phyloP scores from a whole-genome alignment of 2,329 filamentous ascomycete genomes.

The Hypoxylon sp. region DNA sequence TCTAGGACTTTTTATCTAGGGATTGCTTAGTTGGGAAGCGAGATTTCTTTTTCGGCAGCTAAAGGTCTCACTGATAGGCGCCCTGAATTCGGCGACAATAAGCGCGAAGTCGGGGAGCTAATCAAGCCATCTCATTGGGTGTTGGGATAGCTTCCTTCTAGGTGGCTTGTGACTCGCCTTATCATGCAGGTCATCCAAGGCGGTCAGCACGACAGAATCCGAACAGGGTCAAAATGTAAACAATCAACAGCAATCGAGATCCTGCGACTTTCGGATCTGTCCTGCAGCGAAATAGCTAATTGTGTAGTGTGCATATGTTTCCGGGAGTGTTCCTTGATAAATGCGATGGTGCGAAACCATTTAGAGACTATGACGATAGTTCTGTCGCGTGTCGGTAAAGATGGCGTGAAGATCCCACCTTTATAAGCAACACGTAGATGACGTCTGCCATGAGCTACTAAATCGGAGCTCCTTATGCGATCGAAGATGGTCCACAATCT shows the following conservation, averaged over 20 bases:
- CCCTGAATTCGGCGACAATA: slow-evolving; percentile 40
- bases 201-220: slow-evolving; percentile 40
- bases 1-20: slow-evolving; percentile 27
- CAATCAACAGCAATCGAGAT: slow-evolving; percentile 46
- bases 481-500: slow-evolving; percentile 44
- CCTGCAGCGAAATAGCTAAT: slow-evolving; percentile 20
- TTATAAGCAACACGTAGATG: slow-evolving; percentile 44
- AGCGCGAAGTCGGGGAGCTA: slow-evolving; percentile 27
- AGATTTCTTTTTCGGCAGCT: slow-evolving; percentile 38
- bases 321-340: slow-evolving; percentile 20
- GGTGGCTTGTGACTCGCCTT: slow-evolving; percentile 36
- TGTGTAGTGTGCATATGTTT: slow-evolving; percentile 25
- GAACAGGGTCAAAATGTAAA: slow-evolving; percentile 40
- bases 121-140: slow-evolving; percentile 41
- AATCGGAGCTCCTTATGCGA: slow-evolving; percentile 45
- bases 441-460: slow-evolving; percentile 45
- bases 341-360: slow-evolving; percentile 32
- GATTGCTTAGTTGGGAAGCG: slow-evolving; percentile 37
- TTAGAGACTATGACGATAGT: slow-evolving; percentile 40
- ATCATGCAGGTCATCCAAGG: slow-evolving; percentile 44
- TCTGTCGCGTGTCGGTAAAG: slow-evolving; percentile 29
- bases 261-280: slow-evolving; percentile 23
- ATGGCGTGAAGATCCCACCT: slow-evolving; percentile 34
- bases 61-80: slow-evolving; percentile 40
- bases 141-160: slow-evolving; percentile 27